A percentile compares a stretch with the other conserved stretches of the same genome.
phyloP scores from a whole-genome alignment of 495 filamentous ascomycete genomes.

The Aspergillus cristatus region DNA sequence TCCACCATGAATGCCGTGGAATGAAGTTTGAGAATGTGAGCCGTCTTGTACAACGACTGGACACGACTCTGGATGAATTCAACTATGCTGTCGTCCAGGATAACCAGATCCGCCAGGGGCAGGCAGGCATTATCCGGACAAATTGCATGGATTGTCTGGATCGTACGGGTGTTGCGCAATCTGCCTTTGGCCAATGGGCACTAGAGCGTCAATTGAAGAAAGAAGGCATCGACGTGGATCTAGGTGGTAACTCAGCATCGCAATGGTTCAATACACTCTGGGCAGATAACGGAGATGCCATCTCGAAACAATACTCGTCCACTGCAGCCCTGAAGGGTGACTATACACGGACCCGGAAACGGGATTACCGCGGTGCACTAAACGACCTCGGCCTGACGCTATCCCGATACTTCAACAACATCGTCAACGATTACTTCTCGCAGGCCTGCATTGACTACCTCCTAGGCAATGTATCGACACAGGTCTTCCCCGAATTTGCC shows the following conservation, averaged over 20 bases:
- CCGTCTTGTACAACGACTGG: conserved; percentile 61
- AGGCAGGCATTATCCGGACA: conserved; percentile 71
- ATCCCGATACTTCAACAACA: conserved; percentile 59
- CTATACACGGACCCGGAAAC: conserved; percentile 82
- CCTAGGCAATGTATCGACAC: conserved; percentile 74
- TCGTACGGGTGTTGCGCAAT: conserved; percentile 87
- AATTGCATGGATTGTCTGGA: conserved; percentile 99
- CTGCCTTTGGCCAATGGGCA: conserved; percentile 67
- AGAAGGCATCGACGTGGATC: conserved; percentile 62
- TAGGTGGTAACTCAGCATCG: conserved; percentile 60
- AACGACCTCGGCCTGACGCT: conserved; percentile 90
- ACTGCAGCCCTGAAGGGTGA: conserved; percentile 93
- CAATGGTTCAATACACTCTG: conserved; percentile 91
- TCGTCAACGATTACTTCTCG: conserved; percentile 93
- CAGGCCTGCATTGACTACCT: conserved; percentile 91
- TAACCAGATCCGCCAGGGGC: conserved; percentile 42
- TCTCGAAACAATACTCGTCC: conserved; percentile 63
- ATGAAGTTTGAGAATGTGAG: conserved; percentile 97
- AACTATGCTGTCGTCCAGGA: conserved; percentile 53
- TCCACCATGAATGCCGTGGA: conserved; percentile 79
- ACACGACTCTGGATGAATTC: conserved; percentile 49
- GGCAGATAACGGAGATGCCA: conserved; percentile 80
- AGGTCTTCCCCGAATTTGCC: conserved; percentile 87
- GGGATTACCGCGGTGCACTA: conserved; percentile 82
- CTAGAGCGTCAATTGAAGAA: conserved; percentile 66